A percentile compares a stretch with the other conserved stretches of the same genome.
Evolutionary conservation across 1,284 basidiomycete species (phyloP).

Genomic region (Bjerkandera adusta): DNA sequence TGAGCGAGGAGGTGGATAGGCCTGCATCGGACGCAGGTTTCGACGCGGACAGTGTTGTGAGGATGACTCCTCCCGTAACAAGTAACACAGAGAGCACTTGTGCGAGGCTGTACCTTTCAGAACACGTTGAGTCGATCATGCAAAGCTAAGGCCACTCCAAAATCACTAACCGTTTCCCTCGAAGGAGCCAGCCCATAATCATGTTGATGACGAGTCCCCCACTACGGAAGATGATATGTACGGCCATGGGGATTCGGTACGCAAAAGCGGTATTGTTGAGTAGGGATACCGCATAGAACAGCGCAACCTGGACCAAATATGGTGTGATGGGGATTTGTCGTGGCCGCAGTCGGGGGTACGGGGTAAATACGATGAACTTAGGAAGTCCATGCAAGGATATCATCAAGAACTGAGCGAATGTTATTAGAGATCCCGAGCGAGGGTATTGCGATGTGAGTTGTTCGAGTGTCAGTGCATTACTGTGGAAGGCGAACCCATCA

Average conservation of each 20-base stretch:
- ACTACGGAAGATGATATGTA: constrained; percentile 94
- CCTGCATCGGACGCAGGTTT: constrained; percentile 15
- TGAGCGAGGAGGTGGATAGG: constrained; percentile 4
- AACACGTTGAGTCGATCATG: too few relatives aligned
- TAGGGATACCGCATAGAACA: constrained; percentile 81
- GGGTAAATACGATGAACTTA: constrained; percentile 43
- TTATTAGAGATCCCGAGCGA: constrained; percentile 74
- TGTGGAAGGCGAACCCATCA: constrained; percentile 29
- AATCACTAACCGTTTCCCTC: constrained; percentile 49
- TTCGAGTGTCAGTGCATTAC: constrained; percentile 74
- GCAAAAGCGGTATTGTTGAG: constrained; percentile 93
- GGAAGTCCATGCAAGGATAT: constrained; percentile 71
- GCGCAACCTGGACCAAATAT: constrained; percentile 79
- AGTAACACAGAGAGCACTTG: constrained; percentile 76
- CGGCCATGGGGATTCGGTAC: constrained; percentile 83
- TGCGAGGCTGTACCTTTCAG: constrained; percentile 65
- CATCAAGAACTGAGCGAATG: constrained; percentile 80
- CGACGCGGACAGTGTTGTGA: constrained; percentile 80
- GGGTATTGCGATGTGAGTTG: constrained; percentile 64
- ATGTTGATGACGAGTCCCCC: constrained; percentile 86
- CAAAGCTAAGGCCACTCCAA: constrained; percentile 2
- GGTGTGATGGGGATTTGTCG: constrained; percentile 71
- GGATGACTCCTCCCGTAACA: constrained; percentile 80
- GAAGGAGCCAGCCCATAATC: constrained; percentile 67
- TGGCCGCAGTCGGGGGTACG: constrained; percentile 47